Evolutionary conservation across 2,329 filamentous ascomycete genomes (phyloP), one percentile per base, ranked within the genome.

Genomic region (Fusarium brevicatenulatum): DNA sequence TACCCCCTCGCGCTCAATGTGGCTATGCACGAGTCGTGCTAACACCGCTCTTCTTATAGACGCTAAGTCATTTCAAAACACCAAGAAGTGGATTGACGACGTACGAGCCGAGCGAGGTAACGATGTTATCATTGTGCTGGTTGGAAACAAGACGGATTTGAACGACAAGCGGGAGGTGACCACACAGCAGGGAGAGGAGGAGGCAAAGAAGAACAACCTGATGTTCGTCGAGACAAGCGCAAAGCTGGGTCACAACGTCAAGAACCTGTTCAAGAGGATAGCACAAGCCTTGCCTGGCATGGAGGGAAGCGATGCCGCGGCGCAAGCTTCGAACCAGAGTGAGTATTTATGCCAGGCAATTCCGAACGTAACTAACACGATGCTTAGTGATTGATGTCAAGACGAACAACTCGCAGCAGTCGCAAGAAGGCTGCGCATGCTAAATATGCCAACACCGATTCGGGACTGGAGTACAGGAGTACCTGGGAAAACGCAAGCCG

Each of bases 151-250:
- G 91, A 99, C 96, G 49, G 96, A 99, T 88, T 84, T 99, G 83
- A 97, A 96, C 83, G 96, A 99, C 83, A 98, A 98, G 89, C 91
- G 96, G 62, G 95, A 99, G 84, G 96, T 99, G 69, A 99, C 95
- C 46, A 97, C 95, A 40, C 92, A 93, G 80, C 95, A 98, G 83
- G 96, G 96, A 68, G 96, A 99, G 83, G 96, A 98, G 78, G 96
- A 99, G 85, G 95, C 95, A 47, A 97, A 97, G 89, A 95, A 95
- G 87, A 95, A 97, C 83, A 96, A 96, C 75, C 86, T 98, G 76
- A 98, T 99, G 93, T 99, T 99, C 80, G 96, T 99, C 78, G 96
- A 99, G 88, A 99, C 96, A 61, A 98, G 95, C 82, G 96, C 96
- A 61, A 99, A 99, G 88, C 88, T 97, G 18, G 95, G 97, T 44